phyloP scores from a whole-genome alignment of 1,139 yeast species.

The Yamadazyma blattariae region DNA sequence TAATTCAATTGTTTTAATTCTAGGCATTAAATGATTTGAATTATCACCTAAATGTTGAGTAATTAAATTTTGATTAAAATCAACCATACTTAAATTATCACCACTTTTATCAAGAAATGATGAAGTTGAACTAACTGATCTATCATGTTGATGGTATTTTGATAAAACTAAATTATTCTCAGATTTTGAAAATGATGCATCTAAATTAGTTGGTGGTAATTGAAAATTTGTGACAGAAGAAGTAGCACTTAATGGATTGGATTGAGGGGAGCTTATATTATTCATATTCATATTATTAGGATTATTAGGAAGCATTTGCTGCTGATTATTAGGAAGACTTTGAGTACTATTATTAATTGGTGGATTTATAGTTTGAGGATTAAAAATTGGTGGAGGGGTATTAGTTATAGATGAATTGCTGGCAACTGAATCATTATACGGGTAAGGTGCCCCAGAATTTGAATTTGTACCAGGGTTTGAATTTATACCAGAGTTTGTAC shows the following conservation, averaged over 20 bases:
- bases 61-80: conserved; percentile 40
- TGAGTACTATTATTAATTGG: too few species aligned
- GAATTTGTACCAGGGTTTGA: too few species aligned
- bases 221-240: conserved; percentile 41
- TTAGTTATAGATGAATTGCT: too few species aligned
- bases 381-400: conserved; percentile 18
- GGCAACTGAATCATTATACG: conserved; percentile 9
- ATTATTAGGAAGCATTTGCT: too few species aligned
- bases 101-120: conserved; percentile 38
- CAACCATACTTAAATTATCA: conserved; percentile 37
- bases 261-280: conserved; percentile 24
- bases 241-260: conserved; percentile 33
- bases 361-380: neutral
- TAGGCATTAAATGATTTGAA: conserved; percentile 58
- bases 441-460: conserved; percentile 8
- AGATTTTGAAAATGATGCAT: conserved; percentile 20
- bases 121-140: conserved; percentile 41
- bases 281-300: neutral
- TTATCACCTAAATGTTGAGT: conserved; percentile 56
- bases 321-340: too few species aligned
- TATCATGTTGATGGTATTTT: conserved; percentile 26
- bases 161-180: conserved; percentile 27
- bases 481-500: too few species aligned
- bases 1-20: conserved; percentile 83
- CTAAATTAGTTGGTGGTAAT: conserved; percentile 13